Evolutionary conservation across 352 stramenopile species (phyloP), one percentile per base, ranked within the genome.

Genomic region (Paralagenidium karlingii): DNA sequence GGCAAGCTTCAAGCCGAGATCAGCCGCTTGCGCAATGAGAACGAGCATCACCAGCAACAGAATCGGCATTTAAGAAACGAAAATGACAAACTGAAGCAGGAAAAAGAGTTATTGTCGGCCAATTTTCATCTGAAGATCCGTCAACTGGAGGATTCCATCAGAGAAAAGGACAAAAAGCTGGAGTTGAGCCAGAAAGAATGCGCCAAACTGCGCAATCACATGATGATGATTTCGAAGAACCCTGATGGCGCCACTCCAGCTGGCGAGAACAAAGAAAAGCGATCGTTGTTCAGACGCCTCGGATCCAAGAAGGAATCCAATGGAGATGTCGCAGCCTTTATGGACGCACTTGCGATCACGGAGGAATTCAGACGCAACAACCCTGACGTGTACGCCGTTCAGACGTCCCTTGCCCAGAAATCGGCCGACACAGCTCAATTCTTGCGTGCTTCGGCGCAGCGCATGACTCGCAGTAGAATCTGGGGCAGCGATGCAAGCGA

Each of bases 231-330:
- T 31, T 34, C 48, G 21, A n/a, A 16, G 3, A 18, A 20, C 18
- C 30, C 38, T 30, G 39, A 40, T 47, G 16, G 34, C 60, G 3
- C 56, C 57, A 26, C 65, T 38, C 13, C 43, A 54, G 29, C 36
- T 40, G 22, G 59, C 63, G 15, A 47, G 15, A 69, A 73, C 24
- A 60, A 80, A 9, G 49, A 47, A 3, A 61, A 47, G 25, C 49
- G 64, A n/a, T 81, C 69, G 5, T 44, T 81, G 10, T 84, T 86
- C 40, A 64, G 75, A 27, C 74, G 60, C 20, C 40, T 89, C 11
- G 78, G 75, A 8, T 86, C 75, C 10, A 88, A 87, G 54, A 89
- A 86, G n/a, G n/a, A n/a, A n/a, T n/a, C n/a, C n/a, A n/a, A n/a
- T n/a, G n/a, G n/a, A n/a, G n/a, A n/a, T n/a, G n/a, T n/a, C n/a